A percentile compares a stretch with the other conserved stretches of the same genome.
Evolutionary conservation across 2,329 filamentous ascomycete genomes (phyloP).

Genomic region (Fusarium clavum): DNA sequence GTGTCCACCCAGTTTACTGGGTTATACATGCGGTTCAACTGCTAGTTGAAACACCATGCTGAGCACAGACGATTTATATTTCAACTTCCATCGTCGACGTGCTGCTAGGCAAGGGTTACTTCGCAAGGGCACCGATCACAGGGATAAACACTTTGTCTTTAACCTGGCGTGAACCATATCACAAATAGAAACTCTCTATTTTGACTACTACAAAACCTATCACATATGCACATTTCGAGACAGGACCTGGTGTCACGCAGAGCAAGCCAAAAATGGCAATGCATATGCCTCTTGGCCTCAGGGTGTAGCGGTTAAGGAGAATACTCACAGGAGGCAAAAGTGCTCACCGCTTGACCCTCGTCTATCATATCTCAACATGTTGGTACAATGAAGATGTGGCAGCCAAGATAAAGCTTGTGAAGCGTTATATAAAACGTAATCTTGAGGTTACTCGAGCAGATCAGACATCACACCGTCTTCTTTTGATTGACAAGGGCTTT

Average conservation of each 20-base stretch:
- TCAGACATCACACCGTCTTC: constrained; percentile 38
- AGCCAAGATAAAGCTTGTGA: constrained; percentile 7
- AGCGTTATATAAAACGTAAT: background rate
- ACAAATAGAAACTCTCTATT: background rate
- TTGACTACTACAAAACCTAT: background rate
- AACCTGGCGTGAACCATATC: constrained; percentile 18
- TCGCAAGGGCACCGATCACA: background rate
- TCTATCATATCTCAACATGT: constrained; percentile 10
- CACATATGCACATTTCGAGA: background rate
- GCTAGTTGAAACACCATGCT: background rate
- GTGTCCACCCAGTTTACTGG: constrained; percentile 11
- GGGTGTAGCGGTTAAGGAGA: background rate
- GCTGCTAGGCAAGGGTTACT: constrained; percentile 1
- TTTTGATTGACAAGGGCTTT: background rate
- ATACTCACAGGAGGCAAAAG: background rate
- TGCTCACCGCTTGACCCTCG: constrained; percentile 19
- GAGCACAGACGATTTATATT: constrained; percentile 4
- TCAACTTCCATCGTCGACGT: background rate
- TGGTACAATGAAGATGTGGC: background rate
- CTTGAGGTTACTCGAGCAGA: background rate
- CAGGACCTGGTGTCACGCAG: background rate
- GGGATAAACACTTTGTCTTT: background rate
- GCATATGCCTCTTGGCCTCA: background rate
- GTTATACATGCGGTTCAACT: constrained; percentile 7
- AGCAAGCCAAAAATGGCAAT: constrained; percentile 1